Conservation (phyloP, 1,284 basidiomycete species). For the Coniferiporia weirii region DNA sequence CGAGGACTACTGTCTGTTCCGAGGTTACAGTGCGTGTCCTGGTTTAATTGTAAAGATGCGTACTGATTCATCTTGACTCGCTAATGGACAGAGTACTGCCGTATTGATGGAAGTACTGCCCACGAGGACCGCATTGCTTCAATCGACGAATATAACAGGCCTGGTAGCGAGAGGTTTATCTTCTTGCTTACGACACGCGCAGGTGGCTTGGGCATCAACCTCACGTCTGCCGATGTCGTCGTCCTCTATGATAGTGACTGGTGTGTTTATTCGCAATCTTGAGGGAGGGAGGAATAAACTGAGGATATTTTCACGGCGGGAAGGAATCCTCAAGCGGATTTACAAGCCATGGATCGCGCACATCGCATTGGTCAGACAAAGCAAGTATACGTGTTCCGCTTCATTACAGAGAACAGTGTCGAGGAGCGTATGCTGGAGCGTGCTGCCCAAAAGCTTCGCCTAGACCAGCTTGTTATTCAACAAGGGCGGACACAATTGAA, state of each 20-base stretch:
- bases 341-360: constrained; percentile 99
- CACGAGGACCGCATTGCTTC: constrained; percentile 95
- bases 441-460: constrained; percentile 92
- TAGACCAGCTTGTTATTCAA: constrained; percentile 98
- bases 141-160: constrained; percentile 98
- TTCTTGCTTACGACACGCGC: constrained; percentile 97
- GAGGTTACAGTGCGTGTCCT: constrained; percentile 69
- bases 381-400: constrained; percentile 97
- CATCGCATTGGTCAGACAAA: constrained; percentile 99
- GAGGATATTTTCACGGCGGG: neutral
- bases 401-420: constrained; percentile 91
- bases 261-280: constrained; percentile 36
- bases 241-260: constrained; percentile 98
- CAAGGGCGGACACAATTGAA: constrained; percentile 78
- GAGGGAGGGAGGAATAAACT: neutral
- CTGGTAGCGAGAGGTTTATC: constrained; percentile 92
- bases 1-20: constrained; percentile 96
- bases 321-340: constrained; percentile 97
- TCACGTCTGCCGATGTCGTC: constrained; percentile 94
- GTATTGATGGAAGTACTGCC: constrained; percentile 93
- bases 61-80: neutral
- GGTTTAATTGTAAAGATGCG: constrained; percentile 2
- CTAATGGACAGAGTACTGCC: constrained; percentile 74
- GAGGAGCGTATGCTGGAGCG: constrained; percentile 97
- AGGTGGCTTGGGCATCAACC: constrained; percentile 97